A percentile compares a stretch with the other conserved stretches of the same genome.
phyloP scores from a whole-genome alignment of 1,284 basidiomycete species.

The Cystobasidiaceae sp. region DNA sequence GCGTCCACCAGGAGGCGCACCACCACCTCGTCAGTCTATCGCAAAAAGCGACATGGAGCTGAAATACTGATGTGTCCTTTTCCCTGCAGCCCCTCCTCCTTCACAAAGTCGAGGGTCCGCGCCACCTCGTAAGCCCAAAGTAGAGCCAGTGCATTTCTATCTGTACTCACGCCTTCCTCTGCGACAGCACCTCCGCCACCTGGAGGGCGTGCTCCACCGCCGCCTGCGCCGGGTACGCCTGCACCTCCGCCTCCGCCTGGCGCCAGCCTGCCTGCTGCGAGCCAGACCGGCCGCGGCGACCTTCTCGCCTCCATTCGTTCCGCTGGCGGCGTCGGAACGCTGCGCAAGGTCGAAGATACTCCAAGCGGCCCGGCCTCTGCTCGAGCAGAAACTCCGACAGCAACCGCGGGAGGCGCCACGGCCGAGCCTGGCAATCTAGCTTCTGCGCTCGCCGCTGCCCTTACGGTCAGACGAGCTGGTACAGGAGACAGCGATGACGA shows the following conservation, averaged over 20 bases:
- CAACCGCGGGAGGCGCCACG: not conserved
- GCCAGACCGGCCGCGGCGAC: conserved; percentile 41
- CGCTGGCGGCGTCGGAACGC: not conserved
- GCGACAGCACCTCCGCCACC: conserved; percentile 20
- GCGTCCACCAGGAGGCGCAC: too few species aligned
- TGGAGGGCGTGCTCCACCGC: conserved; percentile 27
- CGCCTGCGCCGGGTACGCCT: conserved; percentile 33
- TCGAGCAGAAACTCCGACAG: not conserved
- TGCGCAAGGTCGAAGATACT: conserved; percentile 21
- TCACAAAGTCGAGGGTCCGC: conserved; percentile 7
- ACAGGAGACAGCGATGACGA: conserved; percentile 34
- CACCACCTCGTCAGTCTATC: too few species aligned
- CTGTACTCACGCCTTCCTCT: conserved; percentile 17
- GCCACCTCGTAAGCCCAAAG: conserved; percentile 18
- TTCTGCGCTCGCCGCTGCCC: conserved; percentile 30
- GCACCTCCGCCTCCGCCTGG: conserved; percentile 45
- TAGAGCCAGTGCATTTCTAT: not conserved
- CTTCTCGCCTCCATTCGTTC: conserved; percentile 33
- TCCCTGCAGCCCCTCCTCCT: not conserved
- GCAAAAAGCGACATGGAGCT: not conserved
- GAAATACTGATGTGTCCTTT: not conserved
- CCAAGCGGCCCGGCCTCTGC: not conserved
- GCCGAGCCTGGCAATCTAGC: conserved; percentile 27
- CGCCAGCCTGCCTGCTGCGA: not conserved
- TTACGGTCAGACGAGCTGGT: conserved; percentile 30